phyloP scores from a whole-genome alignment of 371 early-diverging fungal genomes.

The Mortierella sp. region DNA sequence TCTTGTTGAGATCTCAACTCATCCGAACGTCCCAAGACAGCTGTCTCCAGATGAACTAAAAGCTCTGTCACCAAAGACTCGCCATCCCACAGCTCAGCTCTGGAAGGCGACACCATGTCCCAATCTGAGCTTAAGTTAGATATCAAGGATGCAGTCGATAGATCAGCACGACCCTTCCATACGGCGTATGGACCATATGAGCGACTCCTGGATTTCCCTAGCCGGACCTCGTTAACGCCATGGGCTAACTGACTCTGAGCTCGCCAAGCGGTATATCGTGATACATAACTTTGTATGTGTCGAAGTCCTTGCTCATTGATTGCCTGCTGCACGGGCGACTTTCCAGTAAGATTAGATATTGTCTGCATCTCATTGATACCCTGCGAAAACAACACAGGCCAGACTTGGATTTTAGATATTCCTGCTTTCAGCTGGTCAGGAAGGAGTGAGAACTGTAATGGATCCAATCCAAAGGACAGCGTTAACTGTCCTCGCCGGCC shows the following conservation, averaged over 20 bases:
- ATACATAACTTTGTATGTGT: conserved; percentile 42
- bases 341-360: conserved; percentile 44
- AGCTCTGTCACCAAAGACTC: conserved; percentile 41
- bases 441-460: conserved; percentile 42
- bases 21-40: conserved; percentile 40
- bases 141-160: conserved; percentile 34
- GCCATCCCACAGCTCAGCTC: conserved; percentile 39
- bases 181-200: conserved; percentile 14
- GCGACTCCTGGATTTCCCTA: conserved; percentile 6
- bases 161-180: not conserved
- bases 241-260: conserved; percentile 9
- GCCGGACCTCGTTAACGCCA: not conserved
- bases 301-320: conserved; percentile 49
- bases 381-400: conserved; percentile 44
- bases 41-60: conserved; percentile 29
- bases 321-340: conserved; percentile 30
- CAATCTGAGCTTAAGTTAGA: conserved; percentile 39
- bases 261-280: conserved; percentile 36
- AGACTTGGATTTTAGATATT: conserved; percentile 33
- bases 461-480: conserved; percentile 43
- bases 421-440: conserved; percentile 39
- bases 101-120: conserved; percentile 40
- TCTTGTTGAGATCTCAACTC: conserved; percentile 11
- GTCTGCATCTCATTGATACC: conserved; percentile 57
- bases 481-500: conserved; percentile 41